phyloP scores from a whole-genome alignment of 139 green algal species.

The Monoraphidium neglectum region DNA sequence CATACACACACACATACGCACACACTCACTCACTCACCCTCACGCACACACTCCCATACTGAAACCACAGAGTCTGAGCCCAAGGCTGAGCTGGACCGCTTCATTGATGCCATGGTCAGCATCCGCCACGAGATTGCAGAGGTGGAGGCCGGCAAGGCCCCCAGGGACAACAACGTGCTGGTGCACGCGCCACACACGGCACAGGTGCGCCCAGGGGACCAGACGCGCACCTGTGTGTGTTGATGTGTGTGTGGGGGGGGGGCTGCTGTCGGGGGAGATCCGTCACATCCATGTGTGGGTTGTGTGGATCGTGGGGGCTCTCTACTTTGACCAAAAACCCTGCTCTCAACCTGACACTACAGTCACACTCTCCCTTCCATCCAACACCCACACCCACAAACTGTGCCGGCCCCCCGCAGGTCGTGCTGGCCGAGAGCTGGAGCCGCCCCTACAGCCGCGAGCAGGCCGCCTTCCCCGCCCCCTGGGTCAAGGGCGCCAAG shows the following conservation, averaged over 20 bases:
- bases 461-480: constrained; percentile 89
- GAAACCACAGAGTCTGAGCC: constrained; percentile 72
- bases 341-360: too few species aligned
- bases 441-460: constrained; percentile 92
- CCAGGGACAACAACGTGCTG: constrained; percentile 90
- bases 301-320: too few species aligned
- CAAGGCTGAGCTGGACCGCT: constrained; percentile 91
- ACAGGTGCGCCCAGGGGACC: too few species aligned
- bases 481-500: constrained; percentile 92
- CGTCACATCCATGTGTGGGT: too few species aligned
- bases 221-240: too few species aligned
- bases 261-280: not conserved
- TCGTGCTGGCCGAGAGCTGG: constrained; percentile 86
- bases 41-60: not conserved
- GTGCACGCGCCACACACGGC: constrained; percentile 93
- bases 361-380: too few species aligned
- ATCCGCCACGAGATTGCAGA: constrained; percentile 92
- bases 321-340: too few species aligned
- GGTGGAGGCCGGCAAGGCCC: constrained; percentile 76
- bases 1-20: too few species aligned
- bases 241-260: too few species aligned
- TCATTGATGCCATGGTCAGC: constrained; percentile 95
- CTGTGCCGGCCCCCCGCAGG: too few species aligned
- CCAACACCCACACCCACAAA: too few species aligned
- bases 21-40: too few species aligned